Evolutionary conservation across 768 basidiomycete genomes (phyloP), one percentile per base, ranked within the genome.

Genomic region (Tubosaeta brunneosetosa): DNA sequence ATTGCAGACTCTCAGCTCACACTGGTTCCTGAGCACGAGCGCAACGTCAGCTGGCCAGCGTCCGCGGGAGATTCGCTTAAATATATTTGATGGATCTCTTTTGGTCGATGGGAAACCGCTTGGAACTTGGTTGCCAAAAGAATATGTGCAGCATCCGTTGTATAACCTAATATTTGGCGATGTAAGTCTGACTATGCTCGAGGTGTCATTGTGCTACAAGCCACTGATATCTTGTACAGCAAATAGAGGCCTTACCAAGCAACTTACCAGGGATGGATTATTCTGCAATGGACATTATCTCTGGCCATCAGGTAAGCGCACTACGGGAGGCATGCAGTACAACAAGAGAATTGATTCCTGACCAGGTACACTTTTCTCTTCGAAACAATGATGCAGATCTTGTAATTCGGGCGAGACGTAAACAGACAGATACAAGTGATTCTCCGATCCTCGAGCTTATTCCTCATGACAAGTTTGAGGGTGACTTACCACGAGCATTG

Each of bases 21-120:
- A 62, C 14, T 73, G 73, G 71, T 14, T 72, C n/a, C 50, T 32
- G 7, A 65, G 61, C 14, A 48, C 34, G 11, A 69, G 73, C 0
- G 49, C 53, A 6, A 9, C 49, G 2, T 41, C 44, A 52, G 42
- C 17, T 51, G 61, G 32, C 12, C 27, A 11, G 49, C n/a, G 22
- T 33, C 52, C 58, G 25, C 71, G 72, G 41, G 42, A 16, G 14
- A 64, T 80, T 6, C 66, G 72, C 40, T 61, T 76, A 14, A 72
- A 81, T 48, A 32, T 80, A 2, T 53, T 79, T 6, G 31, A 60
- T 10, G 68, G 66, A 4, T 48, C 54, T 1, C 58, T 69, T 16
- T 42, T 64, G 12, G 55, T 65, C 2, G 48, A 70, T 4, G 68
- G 61, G 2, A 61, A 56, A 19, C 53, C 61, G 0, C n/a, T 70